Base-by-base conservation (phyloP, 352 stramenopile species). In the Pythium coloratum region DNA sequence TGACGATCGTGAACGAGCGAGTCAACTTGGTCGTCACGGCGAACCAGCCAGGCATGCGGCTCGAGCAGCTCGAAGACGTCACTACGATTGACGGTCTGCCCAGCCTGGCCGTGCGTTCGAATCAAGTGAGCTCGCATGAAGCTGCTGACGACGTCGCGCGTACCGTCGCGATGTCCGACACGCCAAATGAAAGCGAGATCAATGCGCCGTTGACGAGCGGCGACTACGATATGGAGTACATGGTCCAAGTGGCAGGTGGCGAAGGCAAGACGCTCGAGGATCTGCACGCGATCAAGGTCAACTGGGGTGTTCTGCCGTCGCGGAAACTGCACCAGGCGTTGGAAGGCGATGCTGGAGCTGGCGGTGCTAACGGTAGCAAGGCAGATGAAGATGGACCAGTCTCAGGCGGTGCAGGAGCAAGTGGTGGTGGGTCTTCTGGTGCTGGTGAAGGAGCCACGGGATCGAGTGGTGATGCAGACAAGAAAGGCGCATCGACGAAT, bases 1-100 rank as follows among this genome's bases (percentile, higher is more conserved):
- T 95, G 2, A 69, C 82, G 14, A 90, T 95, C 34, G 75, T 95
- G 18, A 95, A 95, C 61, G 83, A 88, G 64, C 85, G 87, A 18
- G 77, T 93, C 26, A 86, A 90, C 54, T 61, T 95, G 20, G 73
- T 91, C 13, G 85, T 95, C 40, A 88, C 79, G 26, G 76, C 76
- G 5, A 88, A 92, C 56, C 84, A 93, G 62, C 84, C 85, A 12
- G 82, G 82, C 5, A 76, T 95, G 62, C 76, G 80, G 56, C 75
- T 93, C 47, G 75, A 84, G 56, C 73, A 88, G 42, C 79, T 92
- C 6, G 82, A 94, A 28, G 81, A 90, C 60, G 32, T 49, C 18
- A 24, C 59, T 8, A 66, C 63, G 7, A 46, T 75, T 3, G 64
- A 70, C 2, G 69, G 53, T 4, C 61, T 77, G 8, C 57, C 81